Evolutionary conservation across 805 yeast genomes (phyloP).

Genomic region (Priceomyces carsonii): DNA sequence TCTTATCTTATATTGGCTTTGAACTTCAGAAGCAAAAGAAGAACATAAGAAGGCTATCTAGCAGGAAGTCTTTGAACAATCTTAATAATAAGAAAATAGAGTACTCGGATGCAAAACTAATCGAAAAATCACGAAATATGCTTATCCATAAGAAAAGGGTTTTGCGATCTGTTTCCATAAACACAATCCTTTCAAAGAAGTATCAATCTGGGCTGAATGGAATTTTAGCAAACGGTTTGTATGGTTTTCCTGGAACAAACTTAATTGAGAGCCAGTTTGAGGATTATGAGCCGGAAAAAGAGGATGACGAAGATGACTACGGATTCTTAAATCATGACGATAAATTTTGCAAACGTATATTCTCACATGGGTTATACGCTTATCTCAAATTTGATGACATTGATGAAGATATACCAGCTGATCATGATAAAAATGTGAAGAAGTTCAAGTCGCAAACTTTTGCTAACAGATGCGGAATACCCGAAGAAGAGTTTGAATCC

Average conservation of each 20-base stretch:
- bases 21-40: constrained; percentile 51
- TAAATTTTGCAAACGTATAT: constrained; percentile 23
- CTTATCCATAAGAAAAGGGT: constrained; percentile 45
- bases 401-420: constrained; percentile 13
- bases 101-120: constrained; percentile 55
- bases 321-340: constrained; percentile 30
- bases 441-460: constrained; percentile 40
- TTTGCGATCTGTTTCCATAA: constrained; percentile 39
- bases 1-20: constrained; percentile 58
- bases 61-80: constrained; percentile 33
- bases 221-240: constrained; percentile 15
- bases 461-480: constrained; percentile 8
- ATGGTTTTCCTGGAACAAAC: constrained; percentile 8
- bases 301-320: constrained; percentile 28
- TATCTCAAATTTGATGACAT: constrained; percentile 24
- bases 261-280: constrained; percentile 2
- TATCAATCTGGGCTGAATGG: constrained; percentile 10
- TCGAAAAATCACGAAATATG: constrained; percentile 47
- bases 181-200: constrained; percentile 21
- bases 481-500: constrained; percentile 7
- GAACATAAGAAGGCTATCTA: constrained; percentile 39
- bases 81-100: constrained; percentile 29
- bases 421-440: constrained; percentile 22
- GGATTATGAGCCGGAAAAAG: constrained; percentile 4
- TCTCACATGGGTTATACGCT: constrained; percentile 26